Evolutionary conservation across 495 filamentous ascomycete species (phyloP), one percentile per base, ranked within the genome.

Genomic region (Penicillium manginii): DNA sequence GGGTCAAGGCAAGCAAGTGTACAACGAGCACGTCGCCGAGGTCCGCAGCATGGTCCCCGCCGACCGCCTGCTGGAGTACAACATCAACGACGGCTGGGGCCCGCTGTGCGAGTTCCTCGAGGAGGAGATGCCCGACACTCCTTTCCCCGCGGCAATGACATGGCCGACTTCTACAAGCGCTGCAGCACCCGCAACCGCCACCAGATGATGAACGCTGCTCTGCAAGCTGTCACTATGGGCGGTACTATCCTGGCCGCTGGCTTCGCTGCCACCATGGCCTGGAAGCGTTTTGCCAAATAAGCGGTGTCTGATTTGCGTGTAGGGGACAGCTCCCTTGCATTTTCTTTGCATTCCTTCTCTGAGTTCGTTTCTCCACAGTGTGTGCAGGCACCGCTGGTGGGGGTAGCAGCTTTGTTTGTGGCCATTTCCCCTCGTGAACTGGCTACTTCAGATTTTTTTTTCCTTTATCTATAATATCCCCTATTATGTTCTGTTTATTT

Each of bases 31-130:
- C 56, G 73, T 79, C 18, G 76, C 64, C 6, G 67, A 78, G 54
- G 74, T 79, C 50, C 78, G 78, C 61, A 73, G 69, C 67, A 35
- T 79, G 55, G 76, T 79, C 26, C 76, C 77, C 35, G 61, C 73
- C 2, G 76, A 80, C 61, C 72, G 73, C 63, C 72, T 89, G 46
- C 78, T 89, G 42, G 86, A 89, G 61, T 89, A 85, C 73, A 78
- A 80, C 62, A 82, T 89, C 59, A 78, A 79, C 47, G 80, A 87
- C 45, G 88, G 88, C 53, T 89, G 87, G 87, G 83, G 67, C 23
- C 86, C 86, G 10, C 76, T 91, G 17, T 88, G 86, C 73, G 76
- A 85, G 54, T 89, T 89, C 73, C 78, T 89, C 0, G 86, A 82
- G 37, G 79, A 84, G 52, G 74, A 79, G 6, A 70, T 85, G 8